These are phyloP conservation scores for Backusella liffmaniae DNA, from an alignment of 192 early-diverging fungal genomes.

Conservation along the genomic window DNA sequence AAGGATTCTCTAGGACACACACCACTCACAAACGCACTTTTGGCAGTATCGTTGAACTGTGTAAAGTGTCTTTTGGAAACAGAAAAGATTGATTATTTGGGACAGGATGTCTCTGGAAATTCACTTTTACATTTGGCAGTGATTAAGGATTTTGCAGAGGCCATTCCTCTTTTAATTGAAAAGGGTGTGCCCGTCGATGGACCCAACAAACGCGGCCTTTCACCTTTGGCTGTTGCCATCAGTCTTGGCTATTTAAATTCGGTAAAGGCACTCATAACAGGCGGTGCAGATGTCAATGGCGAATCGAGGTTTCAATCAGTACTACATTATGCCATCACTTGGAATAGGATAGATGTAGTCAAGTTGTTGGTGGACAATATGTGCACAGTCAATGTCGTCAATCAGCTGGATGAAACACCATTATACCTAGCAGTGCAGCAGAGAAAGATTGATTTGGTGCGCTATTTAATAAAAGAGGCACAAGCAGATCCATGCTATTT, in stretches of 20 bases:
- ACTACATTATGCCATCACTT: constrained; percentile 35
- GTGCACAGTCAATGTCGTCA: constrained; percentile 27
- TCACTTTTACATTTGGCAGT: constrained; percentile 32
- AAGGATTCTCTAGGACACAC: constrained; percentile 36
- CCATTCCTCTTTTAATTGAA: constrained; percentile 16
- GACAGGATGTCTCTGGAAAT: constrained; percentile 26
- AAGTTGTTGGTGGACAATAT: constrained; percentile 21
- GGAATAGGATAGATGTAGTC: constrained; percentile 39
- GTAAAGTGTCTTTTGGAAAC: constrained; percentile 20
- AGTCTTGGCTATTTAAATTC: constrained; percentile 18
- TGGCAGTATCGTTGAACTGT: constrained; percentile 16
- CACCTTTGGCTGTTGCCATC: constrained; percentile 37
- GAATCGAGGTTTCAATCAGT: constrained; percentile 19
- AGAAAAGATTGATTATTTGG: background rate
- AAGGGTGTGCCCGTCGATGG: constrained; percentile 16
- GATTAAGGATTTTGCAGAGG: constrained; percentile 29
- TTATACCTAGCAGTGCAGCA: constrained; percentile 39
- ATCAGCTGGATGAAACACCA: constrained; percentile 37
- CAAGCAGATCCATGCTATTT: constrained; percentile 30
- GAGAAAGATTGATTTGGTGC: constrained; percentile 37
- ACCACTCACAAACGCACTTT: constrained; percentile 30
- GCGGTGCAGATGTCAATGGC: constrained; percentile 31
- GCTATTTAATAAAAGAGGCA: constrained; percentile 25
- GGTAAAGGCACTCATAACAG: constrained; percentile 10
- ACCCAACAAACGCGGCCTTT: constrained; percentile 24